Base-by-base conservation (phyloP, 371 early-diverging fungal species). In the Syncephalis plumigaleata region DNA sequence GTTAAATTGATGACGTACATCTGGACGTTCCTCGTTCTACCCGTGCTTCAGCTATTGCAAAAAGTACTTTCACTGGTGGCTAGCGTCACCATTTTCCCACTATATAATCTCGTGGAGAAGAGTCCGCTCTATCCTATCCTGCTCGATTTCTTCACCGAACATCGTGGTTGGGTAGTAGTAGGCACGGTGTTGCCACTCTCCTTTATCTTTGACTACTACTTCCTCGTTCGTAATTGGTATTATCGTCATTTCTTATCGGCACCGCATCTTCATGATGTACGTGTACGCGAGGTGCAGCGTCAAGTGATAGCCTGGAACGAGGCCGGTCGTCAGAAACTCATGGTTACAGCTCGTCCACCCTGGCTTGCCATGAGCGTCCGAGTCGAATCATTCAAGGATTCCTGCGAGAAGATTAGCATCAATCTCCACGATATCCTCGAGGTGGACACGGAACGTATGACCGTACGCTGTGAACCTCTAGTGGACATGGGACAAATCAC, bases 401-500 rank as follows among this genome's bases (percentile, higher is more conserved):
- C 47, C 31, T 58, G 54, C 36, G 36, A 51, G 0, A 38, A 42
- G 21, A 65, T 65, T 42, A 52, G 53, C 20, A 44, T 65, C 27
- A 52, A 60, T 18, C 54, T 67, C n/a, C 57, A 58, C 39, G 63
- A 67, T 46, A 64, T 64, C 44, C 27, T 67, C 20, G 55, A 60
- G 25, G 51, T 67, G 13, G 60, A 67, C 42, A 44, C 42, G 22
- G 55, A 47, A 26, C 46, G 54, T 18, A 40, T 43, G 25, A 42
- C 55, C 37, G 64, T 67, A 31, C 46, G 48, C 31, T 58, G 58
- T 22, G 61, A 67, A 53, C 67, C 67, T 7, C 27, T 50, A 7
- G 58, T 57, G 40, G 57, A 54, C 44, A 60, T 67, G 53, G 67
- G 67, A 31, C 64, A 62, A 42, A 18, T 67, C 25, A 55, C 64